A percentile compares a stretch with the other conserved stretches of the same genome.
Conservation (phyloP, 306 rosid species). For the Malus fusca region DNA sequence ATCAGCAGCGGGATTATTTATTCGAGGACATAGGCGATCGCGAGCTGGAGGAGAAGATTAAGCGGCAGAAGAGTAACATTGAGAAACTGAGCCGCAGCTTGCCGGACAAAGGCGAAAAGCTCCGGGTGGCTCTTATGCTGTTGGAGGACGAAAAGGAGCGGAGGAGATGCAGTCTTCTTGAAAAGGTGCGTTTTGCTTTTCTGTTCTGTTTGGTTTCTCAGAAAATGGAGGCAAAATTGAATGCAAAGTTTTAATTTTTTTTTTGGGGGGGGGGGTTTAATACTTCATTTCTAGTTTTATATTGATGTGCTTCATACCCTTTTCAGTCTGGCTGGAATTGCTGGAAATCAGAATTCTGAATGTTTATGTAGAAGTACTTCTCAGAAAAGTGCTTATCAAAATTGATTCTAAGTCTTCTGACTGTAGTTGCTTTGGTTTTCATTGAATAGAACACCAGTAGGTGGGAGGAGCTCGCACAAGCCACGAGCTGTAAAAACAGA, state of each 20-base stretch:
- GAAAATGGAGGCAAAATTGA: neutral
- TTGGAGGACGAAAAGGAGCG: conserved; percentile 33
- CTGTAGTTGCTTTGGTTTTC: conserved; percentile 1
- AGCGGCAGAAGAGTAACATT: conserved; percentile 3
- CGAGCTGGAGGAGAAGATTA: conserved; percentile 30
- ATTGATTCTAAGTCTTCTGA: neutral
- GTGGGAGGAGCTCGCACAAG: conserved; percentile 27
- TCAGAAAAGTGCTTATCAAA: neutral
- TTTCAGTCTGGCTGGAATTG: no score
- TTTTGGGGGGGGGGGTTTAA: neutral
- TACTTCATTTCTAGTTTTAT: neutral
- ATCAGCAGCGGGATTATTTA: conserved; percentile 8
- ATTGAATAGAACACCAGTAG: conserved; percentile 48
- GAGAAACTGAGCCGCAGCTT: neutral
- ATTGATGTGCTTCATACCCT: neutral
- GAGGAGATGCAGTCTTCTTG: conserved; percentile 27
- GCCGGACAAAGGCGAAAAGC: conserved; percentile 57
- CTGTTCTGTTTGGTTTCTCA: neutral
- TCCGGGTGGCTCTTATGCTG: conserved; percentile 11
- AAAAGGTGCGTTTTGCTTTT: conserved; percentile 13
- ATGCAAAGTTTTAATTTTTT: neutral
- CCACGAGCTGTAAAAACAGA: conserved; percentile 24
- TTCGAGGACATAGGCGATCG: conserved; percentile 9
- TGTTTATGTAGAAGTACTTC: neutral
- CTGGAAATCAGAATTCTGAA: neutral